Conservation (phyloP, 345 rosid species). For the Eutrema yunnanense region DNA sequence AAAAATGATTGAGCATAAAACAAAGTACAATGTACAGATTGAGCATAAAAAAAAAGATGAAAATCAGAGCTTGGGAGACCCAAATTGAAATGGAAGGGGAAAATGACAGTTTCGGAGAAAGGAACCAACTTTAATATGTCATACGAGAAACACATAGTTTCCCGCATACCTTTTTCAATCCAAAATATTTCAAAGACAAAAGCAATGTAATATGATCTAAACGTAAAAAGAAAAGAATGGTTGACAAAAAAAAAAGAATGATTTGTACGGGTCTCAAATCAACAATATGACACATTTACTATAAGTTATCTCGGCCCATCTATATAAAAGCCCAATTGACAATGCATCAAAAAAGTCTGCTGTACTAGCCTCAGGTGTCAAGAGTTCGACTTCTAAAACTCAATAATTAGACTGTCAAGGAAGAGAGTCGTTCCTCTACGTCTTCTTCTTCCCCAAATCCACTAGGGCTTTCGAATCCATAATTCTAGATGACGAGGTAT, state of each 20-base stretch:
- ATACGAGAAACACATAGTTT: too few relatives aligned
- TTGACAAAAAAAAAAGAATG: neutral
- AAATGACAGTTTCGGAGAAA: neutral
- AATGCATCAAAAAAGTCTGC: neutral
- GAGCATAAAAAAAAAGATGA: too few relatives aligned
- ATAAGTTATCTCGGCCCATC: neutral
- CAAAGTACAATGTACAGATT: too few relatives aligned
- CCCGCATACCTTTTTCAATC: neutral
- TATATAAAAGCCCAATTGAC: neutral
- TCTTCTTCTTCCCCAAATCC: conserved; percentile 23
- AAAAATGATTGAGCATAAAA: too few relatives aligned
- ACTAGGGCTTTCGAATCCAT: conserved; percentile 20
- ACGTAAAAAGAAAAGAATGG: neutral
- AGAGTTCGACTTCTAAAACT: too few relatives aligned
- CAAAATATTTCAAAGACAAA: neutral
- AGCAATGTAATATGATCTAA: neutral
- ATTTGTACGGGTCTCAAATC: neutral
- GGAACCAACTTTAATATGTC: neutral
- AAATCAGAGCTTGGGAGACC: too few relatives aligned
- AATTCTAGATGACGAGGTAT: conserved; percentile 2
- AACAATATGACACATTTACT: neutral
- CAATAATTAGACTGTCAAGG: neutral
- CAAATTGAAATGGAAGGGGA: too few relatives aligned
- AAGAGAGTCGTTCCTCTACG: conserved; percentile 1
- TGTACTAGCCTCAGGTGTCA: neutral